Base-by-base conservation (phyloP, 2,329 filamentous ascomycete species). In the Penicillium vulpinum region DNA sequence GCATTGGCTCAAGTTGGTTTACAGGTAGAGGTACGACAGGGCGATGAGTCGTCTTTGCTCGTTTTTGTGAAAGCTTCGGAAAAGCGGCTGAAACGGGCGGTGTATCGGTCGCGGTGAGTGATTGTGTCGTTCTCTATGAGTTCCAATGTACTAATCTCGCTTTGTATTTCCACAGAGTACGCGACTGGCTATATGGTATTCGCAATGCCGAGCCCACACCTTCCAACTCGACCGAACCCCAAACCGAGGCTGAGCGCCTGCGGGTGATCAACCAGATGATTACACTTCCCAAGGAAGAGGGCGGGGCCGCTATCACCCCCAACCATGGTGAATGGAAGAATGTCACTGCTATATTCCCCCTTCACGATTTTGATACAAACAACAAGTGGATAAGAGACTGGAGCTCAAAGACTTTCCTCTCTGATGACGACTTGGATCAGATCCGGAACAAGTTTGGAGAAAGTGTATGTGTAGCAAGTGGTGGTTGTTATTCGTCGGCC, bases 131-230 rank as follows among this genome's bases (percentile, higher is more conserved):
- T 29, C 3, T 33, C 31, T 28, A 18, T 24, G 11, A 53, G 22
- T 29, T 28, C 15, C 33, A 35, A 54, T 48, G 8, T 51, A 6
- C 15, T 60, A 33, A 50, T 38, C 16, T 35, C 11, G 36, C 5
- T 44, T n/a, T 6, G 16, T 22, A 26, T 41, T 5, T 22, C 5
- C n/a, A 31, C 56, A 89, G 94, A 57, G 88, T 97, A 29, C 89
- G 92, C 70, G 94, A 99, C 76, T 99, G 93, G 92, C 87, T 99
- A 35, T 89, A 96, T 74, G 92, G 93, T 54, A 88, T 97, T 54
- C 89, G 92, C 59, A 83, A 88, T 54, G 83, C 92, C 0, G 85
- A 88, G 62, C 88, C 87, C 70, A 87, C 96, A 63, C 85, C 90
- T 11, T 79, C 83, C 52, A 80, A 85, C 62, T 85, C 88, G 11